Evolutionary conservation across 1,284 basidiomycete species (phyloP).

Genomic region (Moesziomyces parantarcticus): DNA sequence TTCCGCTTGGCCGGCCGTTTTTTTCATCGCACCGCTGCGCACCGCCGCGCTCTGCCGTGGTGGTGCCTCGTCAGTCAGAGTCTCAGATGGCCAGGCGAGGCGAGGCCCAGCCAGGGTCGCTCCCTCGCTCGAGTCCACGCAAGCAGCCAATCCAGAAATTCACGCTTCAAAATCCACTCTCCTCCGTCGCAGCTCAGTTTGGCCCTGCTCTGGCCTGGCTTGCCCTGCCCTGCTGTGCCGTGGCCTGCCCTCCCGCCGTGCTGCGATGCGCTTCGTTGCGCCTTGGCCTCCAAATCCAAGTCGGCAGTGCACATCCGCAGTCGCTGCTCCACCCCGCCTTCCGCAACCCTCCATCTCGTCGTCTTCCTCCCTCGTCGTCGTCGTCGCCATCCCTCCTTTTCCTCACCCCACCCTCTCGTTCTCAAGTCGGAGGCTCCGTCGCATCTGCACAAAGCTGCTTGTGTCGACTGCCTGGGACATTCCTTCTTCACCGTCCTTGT

Average conservation of each 20-base stretch:
- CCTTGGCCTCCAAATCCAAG: not conserved
- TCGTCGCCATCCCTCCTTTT: slow-evolving; percentile 3
- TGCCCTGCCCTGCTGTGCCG: too few species aligned
- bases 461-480: slow-evolving; percentile 1
- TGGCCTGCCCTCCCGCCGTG: too few species aligned
- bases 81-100: too few species aligned
- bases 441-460: not conserved
- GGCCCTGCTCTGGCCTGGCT: not conserved
- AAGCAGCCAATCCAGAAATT: too few species aligned
- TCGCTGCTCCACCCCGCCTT: slow-evolving; percentile 1
- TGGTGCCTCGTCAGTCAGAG: too few species aligned
- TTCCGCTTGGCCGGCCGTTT: too few species aligned
- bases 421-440: not conserved
- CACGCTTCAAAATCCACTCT: too few species aligned
- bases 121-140: too few species aligned
- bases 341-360: not conserved
- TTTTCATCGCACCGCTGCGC: too few species aligned
- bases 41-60: too few species aligned
- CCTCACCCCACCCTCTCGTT: slow-evolving; percentile 1
- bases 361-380: slow-evolving; percentile 16
- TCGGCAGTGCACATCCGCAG: not conserved
- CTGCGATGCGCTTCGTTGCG: not conserved
- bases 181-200: slow-evolving; percentile 8
- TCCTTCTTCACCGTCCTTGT: slow-evolving; percentile 3
- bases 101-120: too few species aligned